A percentile compares a stretch with the other conserved stretches of the same genome.
Conservation (phyloP, 768 basidiomycete genomes). For the Calvatia gigantea region DNA sequence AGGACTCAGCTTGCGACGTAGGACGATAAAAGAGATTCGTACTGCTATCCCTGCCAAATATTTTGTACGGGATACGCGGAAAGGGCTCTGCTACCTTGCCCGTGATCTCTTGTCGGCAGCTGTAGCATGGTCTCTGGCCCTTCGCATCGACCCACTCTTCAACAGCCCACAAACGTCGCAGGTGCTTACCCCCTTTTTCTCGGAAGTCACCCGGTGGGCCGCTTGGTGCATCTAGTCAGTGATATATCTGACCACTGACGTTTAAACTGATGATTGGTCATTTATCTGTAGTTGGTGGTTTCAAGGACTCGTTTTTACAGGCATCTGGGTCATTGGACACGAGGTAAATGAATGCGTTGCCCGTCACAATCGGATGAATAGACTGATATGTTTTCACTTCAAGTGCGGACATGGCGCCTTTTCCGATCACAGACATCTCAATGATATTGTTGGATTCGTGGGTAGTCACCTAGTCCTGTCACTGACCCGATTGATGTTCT, state of each 20-base stretch:
- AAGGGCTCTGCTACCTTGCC: slow-evolving; percentile 38
- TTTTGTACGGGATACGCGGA: slow-evolving; percentile 39
- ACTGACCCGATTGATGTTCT: slow-evolving; percentile 2
- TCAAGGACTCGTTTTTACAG: slow-evolving; percentile 56
- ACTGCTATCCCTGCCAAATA: slow-evolving; percentile 43
- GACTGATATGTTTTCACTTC: slow-evolving; percentile 2
- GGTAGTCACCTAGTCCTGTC: slow-evolving; percentile 19
- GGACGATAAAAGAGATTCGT: slow-evolving; percentile 49
- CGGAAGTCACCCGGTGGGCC: slow-evolving; percentile 36
- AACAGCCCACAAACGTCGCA: slow-evolving; percentile 18
- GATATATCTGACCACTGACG: neutral
- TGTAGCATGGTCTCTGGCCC: slow-evolving; percentile 38
- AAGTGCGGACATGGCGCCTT: slow-evolving; percentile 59
- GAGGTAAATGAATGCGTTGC: slow-evolving; percentile 31
- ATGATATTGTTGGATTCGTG: slow-evolving; percentile 50
- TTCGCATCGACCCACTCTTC: slow-evolving; percentile 42
- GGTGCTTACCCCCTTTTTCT: slow-evolving; percentile 30
- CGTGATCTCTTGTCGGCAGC: slow-evolving; percentile 45
- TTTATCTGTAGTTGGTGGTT: slow-evolving; percentile 49
- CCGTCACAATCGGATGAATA: neutral
- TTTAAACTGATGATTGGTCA: neutral
- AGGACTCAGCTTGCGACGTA: slow-evolving; percentile 13
- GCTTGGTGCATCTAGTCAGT: slow-evolving; percentile 47
- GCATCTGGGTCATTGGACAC: slow-evolving; percentile 59
- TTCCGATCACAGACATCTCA: slow-evolving; percentile 43